Base-by-base conservation (phyloP, 129 eudicot genomes). In the Pseudognaphalium luteoalbum region DNA sequence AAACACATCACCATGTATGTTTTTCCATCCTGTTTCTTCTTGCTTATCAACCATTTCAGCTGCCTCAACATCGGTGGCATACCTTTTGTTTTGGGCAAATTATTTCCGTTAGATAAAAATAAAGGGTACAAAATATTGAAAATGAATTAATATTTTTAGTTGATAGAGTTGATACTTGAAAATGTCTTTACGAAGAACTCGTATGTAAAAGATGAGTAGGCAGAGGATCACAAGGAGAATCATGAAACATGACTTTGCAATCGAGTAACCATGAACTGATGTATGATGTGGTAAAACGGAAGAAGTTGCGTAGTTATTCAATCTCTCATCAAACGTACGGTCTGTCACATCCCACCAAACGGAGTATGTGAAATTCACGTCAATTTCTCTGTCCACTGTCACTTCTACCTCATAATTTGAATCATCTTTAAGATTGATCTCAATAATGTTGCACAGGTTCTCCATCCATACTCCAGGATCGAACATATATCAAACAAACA, bases 1-100 rank as follows among this genome's bases (percentile, higher is more conserved):
- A 33, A 91, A 91, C n/a, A 88, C 87, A 80, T 91, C 97, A 25
- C 97, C 97, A 79, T 91, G 97, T 29, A 88, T 79, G 80, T 82
- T 86, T 76, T 91, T 91, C 97, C 97, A 91, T 41, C 95, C 95
- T 5, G 87, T 83, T 37, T 81, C 95, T 78, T 88, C 95, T 74
- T 83, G 90, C 64, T 85, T 83, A 3, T 84, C 88, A 3, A 82
- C 78, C 64, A 78, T n/a, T 65, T 66, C 70, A 29, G 42, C 64
- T 65, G 68, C 76, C 81, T 88, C 94, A 76, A 84, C 92, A 79
- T 88, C 97, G 39, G 37, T 77, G 4, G 88, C 78, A 62, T 84
- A 82, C 79, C 95, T 91, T 76, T 50, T 21, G 67, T 62, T 10
- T 64, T 9, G 54, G 42, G 21, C 29, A 71, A 17, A 60, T 64